Conservation (phyloP, 148 eudicot species). For the Agrostemma githago region DNA sequence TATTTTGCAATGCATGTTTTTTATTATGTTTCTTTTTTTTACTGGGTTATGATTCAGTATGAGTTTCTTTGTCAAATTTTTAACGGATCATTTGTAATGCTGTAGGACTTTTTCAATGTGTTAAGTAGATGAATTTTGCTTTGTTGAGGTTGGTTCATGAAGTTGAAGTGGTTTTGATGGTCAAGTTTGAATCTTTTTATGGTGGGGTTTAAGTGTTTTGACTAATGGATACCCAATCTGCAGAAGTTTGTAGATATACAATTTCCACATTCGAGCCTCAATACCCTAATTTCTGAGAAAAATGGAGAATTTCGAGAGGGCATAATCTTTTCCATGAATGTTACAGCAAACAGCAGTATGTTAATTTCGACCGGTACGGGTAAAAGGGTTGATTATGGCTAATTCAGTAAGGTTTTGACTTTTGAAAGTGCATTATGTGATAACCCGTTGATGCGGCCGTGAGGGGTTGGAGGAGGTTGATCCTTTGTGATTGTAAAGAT, state of each 20-base stretch:
- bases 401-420: neutral
- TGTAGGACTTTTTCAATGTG: slow-evolving; percentile 1
- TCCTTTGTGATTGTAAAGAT: neutral
- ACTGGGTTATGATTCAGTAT: too few relatives aligned
- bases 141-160: neutral
- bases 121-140: neutral
- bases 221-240: too few relatives aligned
- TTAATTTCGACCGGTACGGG: neutral
- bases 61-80: too few relatives aligned
- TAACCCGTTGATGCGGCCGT: neutral
- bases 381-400: neutral
- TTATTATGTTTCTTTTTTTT: neutral
- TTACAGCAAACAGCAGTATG: too few relatives aligned
- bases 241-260: too few relatives aligned
- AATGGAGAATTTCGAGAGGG: too few relatives aligned
- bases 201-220: neutral
- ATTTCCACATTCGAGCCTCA: too few relatives aligned
- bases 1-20: neutral
- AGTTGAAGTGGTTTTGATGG: neutral
- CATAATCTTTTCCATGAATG: too few relatives aligned
- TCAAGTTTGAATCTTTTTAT: too few relatives aligned
- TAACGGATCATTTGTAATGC: neutral
- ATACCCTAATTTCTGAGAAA: too few relatives aligned
- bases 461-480: too few relatives aligned
- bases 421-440: neutral